Evolutionary conservation across 768 basidiomycete genomes (phyloP).

Genomic region (Boletus insuetus): DNA sequence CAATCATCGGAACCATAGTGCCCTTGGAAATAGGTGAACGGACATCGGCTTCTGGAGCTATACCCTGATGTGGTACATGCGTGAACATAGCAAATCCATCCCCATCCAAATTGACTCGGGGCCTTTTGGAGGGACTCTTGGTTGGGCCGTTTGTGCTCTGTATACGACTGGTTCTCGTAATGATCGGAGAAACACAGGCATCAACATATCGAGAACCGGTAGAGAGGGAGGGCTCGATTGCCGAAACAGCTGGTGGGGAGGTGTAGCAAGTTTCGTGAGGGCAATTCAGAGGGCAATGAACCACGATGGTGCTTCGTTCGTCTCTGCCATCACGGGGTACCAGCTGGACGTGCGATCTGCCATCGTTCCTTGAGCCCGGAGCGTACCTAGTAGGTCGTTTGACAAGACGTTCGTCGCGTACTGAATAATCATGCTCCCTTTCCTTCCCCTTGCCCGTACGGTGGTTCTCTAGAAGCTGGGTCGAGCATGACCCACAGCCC

Average conservation of each 20-base stretch:
- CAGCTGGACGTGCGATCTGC: constrained; percentile 23
- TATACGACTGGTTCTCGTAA: background rate
- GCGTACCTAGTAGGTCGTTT: background rate
- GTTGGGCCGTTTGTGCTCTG: background rate
- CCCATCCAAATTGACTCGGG: background rate
- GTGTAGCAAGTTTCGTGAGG: constrained; percentile 14
- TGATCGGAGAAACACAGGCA: constrained; percentile 27
- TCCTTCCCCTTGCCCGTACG: background rate
- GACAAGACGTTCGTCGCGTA: background rate
- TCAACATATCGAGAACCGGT: constrained; percentile 23
- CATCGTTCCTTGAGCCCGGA: constrained; percentile 1
- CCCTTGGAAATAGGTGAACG: constrained; percentile 29
- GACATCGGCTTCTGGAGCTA: constrained; percentile 21
- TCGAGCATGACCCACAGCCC: background rate
- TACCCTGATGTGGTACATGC: constrained; percentile 12
- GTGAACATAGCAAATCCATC: constrained; percentile 8
- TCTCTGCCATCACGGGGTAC: constrained; percentile 13
- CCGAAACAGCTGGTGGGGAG: background rate
- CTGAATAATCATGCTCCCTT: background rate
- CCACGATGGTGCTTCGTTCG: constrained; percentile 9
- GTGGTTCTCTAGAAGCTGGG: background rate
- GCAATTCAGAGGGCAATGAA: constrained; percentile 22
- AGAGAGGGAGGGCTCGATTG: background rate
- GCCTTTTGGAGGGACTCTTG: background rate
- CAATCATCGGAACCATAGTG: constrained; percentile 20